Percentiles rank a stretch among this genome's conserved stretches.
Evolutionary conservation across 352 stramenopile species (phyloP).

Genomic region (Blastocystis sp.): DNA sequence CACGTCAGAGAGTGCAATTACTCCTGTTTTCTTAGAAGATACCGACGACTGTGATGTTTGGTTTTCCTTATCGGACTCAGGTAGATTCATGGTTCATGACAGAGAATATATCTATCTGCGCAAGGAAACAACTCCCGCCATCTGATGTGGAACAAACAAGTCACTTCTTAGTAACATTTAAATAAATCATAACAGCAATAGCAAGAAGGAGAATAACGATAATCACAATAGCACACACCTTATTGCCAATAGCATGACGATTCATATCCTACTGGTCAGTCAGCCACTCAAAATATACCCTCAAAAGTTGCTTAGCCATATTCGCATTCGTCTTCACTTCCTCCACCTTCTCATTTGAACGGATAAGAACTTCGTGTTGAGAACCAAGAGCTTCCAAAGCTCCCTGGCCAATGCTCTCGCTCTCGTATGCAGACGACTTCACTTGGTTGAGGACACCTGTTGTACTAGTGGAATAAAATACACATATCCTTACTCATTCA

Average conservation of each 20-base stretch:
- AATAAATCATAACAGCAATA: conserved; percentile 49
- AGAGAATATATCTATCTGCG: not conserved
- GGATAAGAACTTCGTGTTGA: conserved; percentile 19
- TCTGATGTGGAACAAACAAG: conserved; percentile 23
- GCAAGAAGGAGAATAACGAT: conserved; percentile 30
- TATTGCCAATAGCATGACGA: conserved; percentile 21
- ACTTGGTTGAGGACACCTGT: conserved; percentile 39
- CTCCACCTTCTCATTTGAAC: conserved; percentile 48
- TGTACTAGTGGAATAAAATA: not conserved
- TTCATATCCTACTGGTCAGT: conserved; percentile 44
- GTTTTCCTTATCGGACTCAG: not conserved
- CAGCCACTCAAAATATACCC: not conserved
- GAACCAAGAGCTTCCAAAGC: conserved; percentile 14
- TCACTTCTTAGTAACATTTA: conserved; percentile 26
- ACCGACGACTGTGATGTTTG: not conserved
- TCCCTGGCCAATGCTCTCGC: conserved; percentile 33
- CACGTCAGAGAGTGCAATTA: not conserved
- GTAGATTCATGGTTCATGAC: not conserved
- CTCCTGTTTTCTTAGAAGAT: not conserved
- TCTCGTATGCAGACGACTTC: conserved; percentile 35
- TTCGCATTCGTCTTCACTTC: conserved; percentile 59
- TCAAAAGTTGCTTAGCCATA: conserved; percentile 10
- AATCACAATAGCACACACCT: conserved; percentile 9
- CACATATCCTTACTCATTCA: not conserved
- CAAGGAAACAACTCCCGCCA: conserved; percentile 34